Evolutionary conservation across 495 filamentous ascomycete genomes (phyloP), one percentile per base, ranked within the genome.

Genomic region (Ramalina peruviana): DNA sequence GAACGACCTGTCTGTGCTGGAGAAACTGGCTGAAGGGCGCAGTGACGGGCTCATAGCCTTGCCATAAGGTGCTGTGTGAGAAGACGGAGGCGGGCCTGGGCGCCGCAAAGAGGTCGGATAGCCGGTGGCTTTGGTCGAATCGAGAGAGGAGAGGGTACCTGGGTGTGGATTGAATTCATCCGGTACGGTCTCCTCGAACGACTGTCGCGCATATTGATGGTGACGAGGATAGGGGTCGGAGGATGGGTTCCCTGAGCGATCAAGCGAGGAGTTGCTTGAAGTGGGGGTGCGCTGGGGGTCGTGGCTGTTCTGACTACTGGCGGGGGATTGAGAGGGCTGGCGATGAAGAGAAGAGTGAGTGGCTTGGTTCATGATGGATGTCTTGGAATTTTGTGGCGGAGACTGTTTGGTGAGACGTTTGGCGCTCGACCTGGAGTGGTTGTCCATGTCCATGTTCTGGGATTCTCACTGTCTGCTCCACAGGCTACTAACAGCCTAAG

Each of bases 11-110:
- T 79, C 78, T 43, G 73, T 71, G 46, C 76, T 72, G 21, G 84
- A 80, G 66, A 88, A 89, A 66, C 85, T 93, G 46, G 77, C 76
- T 5, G 88, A 90, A 58, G 88, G 85, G 60, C 85, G 78, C 49
- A 94, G 72, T 57, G 74, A 69, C 56, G 79, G 65, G 58, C 71
- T 70, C 73, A 75, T 69, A 53, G 65, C 58, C 54, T 65, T 70
- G 49, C 74, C 60, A 50, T 82, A 76, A 44, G 82, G 70, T 56
- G 65, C 74, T 45, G 79, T 73, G 59, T 79, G 75, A 48, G 78
- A 74, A 48, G 73, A 57, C 49, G 58, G 59, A 40, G 57, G 66
- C 49, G 60, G 59, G 56, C 59, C 52, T 51, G 58, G 46, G 54
- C 53, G 59, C 51, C 59, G 61, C 40, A 68, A 49, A 27, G 65